Evolutionary conservation across 2,329 filamentous ascomycete species (phyloP).

Genomic region (Diaporthe sp.): DNA sequence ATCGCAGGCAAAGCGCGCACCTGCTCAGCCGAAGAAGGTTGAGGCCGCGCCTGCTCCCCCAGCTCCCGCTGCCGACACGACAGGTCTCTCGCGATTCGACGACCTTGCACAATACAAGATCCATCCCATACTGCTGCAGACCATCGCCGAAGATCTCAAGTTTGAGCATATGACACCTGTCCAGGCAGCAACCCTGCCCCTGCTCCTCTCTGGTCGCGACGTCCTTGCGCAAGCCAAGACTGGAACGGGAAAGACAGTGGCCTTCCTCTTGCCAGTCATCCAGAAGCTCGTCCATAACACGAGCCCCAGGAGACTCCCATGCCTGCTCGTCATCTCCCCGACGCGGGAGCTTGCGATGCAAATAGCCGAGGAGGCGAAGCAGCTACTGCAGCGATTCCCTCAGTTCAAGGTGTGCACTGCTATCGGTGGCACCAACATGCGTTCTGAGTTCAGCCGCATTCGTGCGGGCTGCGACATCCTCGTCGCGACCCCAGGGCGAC

Average conservation of each 20-base stretch:
- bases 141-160: constrained; percentile 63
- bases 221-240: constrained; percentile 87
- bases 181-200: constrained; percentile 65
- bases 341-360: constrained; percentile 80
- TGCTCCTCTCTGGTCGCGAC: constrained; percentile 63
- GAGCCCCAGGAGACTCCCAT: constrained; percentile 58
- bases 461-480: constrained; percentile 82
- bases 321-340: constrained; percentile 76
- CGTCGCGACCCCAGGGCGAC: constrained; percentile 84
- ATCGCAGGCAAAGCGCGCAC: not conserved
- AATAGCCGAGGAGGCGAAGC: constrained; percentile 79
- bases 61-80: not conserved
- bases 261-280: constrained; percentile 86
- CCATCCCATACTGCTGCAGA: constrained; percentile 61
- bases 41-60: not conserved
- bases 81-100: constrained; percentile 54
- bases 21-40: not conserved
- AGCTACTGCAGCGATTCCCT: constrained; percentile 79
- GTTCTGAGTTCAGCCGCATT: constrained; percentile 79
- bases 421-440: constrained; percentile 84
- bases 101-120: constrained; percentile 59
- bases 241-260: constrained; percentile 88
- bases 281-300: constrained; percentile 75
- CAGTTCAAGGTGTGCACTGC: constrained; percentile 82
- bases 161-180: constrained; percentile 69